Evolutionary conservation across 306 rosid genomes (phyloP), one percentile per base, ranked within the genome.

Genomic region (Pyrus betulifolia): DNA sequence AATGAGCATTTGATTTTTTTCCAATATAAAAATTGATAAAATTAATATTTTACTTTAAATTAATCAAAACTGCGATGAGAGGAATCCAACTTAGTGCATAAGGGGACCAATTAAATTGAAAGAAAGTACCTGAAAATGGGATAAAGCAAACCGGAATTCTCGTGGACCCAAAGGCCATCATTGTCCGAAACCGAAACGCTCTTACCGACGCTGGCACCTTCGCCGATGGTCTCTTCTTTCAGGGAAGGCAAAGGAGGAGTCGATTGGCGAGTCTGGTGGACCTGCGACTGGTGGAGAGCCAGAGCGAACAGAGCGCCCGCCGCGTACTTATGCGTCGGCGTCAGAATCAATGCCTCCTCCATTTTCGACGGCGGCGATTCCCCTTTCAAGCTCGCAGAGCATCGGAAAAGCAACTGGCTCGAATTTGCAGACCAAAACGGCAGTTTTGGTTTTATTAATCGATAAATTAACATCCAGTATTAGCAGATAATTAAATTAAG

Each of bases 261-360:
- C 5, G 78, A 42, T 64, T 71, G 69, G 22, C 27, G 82, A 61
- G 76, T 42, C 70, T 76, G 90, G 66, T 77, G 83, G 70, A 81
- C 52, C 74, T 88, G 95, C 45, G 90, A 82, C 44, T 67, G 86
- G 85, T 88, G 82, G 77, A 90, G 79, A 31, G 92, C 90, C 58
- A 84, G 31, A 21, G 87, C 81, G 28, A 90, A 88, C 71, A 86
- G 40, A 72, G 77, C 88, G 40, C 85, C 90, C 10, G 89, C 79
- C 28, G 90, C 89, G 69, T 86, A 76, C 58, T 72, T 83, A 33
- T 84, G 86, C n/a, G 86, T 55, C 31, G 79, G 80, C 38, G 49
- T 75, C 69, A 90, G 79, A 22, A 81, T 69, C 45, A 10, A 42
- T 42, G 86, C 67, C 8, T 81, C 33, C 65, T 85, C 89, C 89